Percentiles rank a stretch among this genome's conserved stretches.
Conservation (phyloP, 1,284 basidiomycete species). For the Rhodotorula sp. region DNA sequence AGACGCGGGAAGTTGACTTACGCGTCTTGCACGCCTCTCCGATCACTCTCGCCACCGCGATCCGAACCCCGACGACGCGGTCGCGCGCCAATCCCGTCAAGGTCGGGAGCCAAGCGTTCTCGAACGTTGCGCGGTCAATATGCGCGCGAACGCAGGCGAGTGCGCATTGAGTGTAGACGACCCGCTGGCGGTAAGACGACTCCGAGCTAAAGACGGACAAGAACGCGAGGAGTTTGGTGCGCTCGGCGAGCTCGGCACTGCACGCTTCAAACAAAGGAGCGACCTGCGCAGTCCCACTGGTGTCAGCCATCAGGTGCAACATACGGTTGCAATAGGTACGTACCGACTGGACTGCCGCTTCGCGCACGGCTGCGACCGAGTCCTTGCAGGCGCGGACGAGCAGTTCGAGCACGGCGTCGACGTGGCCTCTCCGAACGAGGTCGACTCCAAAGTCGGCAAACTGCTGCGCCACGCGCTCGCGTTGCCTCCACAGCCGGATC, state of each 20-base stretch:
- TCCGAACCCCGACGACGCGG: conserved; percentile 78
- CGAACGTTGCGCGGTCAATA: conserved; percentile 51
- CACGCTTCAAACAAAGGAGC: conserved; percentile 57
- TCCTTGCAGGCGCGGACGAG: conserved; percentile 71
- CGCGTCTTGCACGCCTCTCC: conserved; percentile 57
- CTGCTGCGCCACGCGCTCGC: conserved; percentile 66
- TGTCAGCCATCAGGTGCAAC: conserved; percentile 43
- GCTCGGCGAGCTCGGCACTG: conserved; percentile 1
- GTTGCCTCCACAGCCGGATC: conserved; percentile 74
- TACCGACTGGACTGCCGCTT: conserved; percentile 67
- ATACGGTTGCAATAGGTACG: conserved; percentile 49
- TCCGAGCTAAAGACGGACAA: conserved; percentile 24
- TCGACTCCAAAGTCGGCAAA: conserved; percentile 56
- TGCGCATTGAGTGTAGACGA: conserved; percentile 31
- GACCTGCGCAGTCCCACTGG: conserved; percentile 51
- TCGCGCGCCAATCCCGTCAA: conserved; percentile 65
- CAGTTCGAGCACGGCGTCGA: conserved; percentile 53
- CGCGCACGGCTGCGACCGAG: conserved; percentile 75
- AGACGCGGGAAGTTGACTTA: conserved; percentile 12
- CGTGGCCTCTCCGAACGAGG: conserved; percentile 45
- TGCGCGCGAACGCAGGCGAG: conserved; percentile 45
- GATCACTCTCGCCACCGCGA: conserved; percentile 71
- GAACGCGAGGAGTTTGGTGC: conserved; percentile 28
- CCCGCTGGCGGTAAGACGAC: conserved; percentile 22
- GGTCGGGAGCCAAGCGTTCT: conserved; percentile 61